These are phyloP conservation scores for Barnettozyma salicaria DNA, from an alignment of 805 yeast species.

Conservation along the genomic window DNA sequence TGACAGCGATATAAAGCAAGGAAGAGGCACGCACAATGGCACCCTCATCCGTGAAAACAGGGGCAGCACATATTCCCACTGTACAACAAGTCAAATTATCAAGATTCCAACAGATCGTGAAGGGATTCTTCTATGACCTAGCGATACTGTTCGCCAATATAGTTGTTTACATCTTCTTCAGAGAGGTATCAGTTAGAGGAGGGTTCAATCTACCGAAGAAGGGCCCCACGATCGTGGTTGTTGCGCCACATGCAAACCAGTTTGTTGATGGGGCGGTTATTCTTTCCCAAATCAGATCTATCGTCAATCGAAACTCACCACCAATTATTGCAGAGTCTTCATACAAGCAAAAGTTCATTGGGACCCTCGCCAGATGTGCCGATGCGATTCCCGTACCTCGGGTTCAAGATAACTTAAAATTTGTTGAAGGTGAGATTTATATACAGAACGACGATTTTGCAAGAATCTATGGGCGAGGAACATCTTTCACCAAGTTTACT, in stretches of 20 bases:
- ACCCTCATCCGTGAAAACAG: slow-evolving; percentile 8
- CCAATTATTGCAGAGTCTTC: slow-evolving; percentile 82
- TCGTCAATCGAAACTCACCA: slow-evolving; percentile 59
- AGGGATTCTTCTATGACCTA: slow-evolving; percentile 17
- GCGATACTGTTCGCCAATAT: slow-evolving; percentile 20
- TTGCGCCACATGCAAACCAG: slow-evolving; percentile 85
- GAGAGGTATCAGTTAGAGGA: slow-evolving; percentile 71
- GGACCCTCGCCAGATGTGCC: slow-evolving; percentile 65
- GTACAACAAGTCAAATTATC: slow-evolving; percentile 2
- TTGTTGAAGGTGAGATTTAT: slow-evolving; percentile 63
- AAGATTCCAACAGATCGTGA: slow-evolving; percentile 2
- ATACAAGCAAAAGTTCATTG: slow-evolving; percentile 57
- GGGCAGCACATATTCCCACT: slow-evolving; percentile 16
- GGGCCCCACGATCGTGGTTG: slow-evolving; percentile 71
- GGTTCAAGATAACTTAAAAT: slow-evolving; percentile 74
- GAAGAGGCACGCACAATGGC: not conserved
- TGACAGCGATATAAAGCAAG: not conserved
- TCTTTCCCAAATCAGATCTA: slow-evolving; percentile 64
- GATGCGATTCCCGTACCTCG: slow-evolving; percentile 85
- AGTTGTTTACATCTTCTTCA: slow-evolving; percentile 43
- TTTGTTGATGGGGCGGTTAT: slow-evolving; percentile 77
- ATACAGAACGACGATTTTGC: slow-evolving; percentile 44
- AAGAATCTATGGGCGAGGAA: slow-evolving; percentile 54
- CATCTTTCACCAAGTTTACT: slow-evolving; percentile 57
- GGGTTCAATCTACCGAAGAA: slow-evolving; percentile 53